Percentiles rank a stretch among this genome's conserved stretches.
Conservation (phyloP, 768 basidiomycete genomes). For the Amanita exitialis region DNA sequence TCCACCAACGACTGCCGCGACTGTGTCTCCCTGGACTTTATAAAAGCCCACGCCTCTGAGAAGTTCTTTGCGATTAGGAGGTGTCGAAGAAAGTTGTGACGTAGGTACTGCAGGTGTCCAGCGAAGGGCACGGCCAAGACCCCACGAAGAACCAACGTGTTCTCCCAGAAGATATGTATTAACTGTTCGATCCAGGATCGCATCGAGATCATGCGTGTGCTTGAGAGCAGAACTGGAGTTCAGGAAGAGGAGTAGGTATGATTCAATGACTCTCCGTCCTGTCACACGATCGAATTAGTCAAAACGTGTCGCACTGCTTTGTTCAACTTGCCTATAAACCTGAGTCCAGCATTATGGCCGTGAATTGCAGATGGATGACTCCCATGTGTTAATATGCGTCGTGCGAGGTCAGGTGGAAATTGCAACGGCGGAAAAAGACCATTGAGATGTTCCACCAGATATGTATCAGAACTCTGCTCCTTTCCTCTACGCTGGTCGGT, state of each 20-base stretch:
- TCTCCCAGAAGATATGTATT: constrained; percentile 68
- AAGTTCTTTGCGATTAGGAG: constrained; percentile 22
- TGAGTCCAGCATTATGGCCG: constrained; percentile 65
- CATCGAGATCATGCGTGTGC: constrained; percentile 46
- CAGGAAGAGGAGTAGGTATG: constrained; percentile 67
- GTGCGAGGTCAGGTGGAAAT: constrained; percentile 63
- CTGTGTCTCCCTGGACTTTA: constrained; percentile 70
- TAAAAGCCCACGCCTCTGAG: constrained; percentile 54
- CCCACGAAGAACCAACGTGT: constrained; percentile 68
- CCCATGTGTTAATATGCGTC: constrained; percentile 67
- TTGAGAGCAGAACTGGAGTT: constrained; percentile 40
- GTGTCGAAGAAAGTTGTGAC: constrained; percentile 18
- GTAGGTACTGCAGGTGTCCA: constrained; percentile 57
- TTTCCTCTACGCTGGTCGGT: background rate
- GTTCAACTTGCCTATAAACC: constrained; percentile 55
- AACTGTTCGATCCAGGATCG: constrained; percentile 42
- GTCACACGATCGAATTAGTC: constrained; percentile 1
- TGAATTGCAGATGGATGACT: constrained; percentile 58
- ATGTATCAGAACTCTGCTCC: background rate
- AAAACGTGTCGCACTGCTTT: constrained; percentile 1
- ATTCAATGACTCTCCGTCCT: constrained; percentile 73
- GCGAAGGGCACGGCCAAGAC: constrained; percentile 58
- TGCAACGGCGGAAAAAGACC: constrained; percentile 53
- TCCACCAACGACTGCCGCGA: constrained; percentile 68
- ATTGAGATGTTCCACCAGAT: constrained; percentile 46